Conservation (phyloP, 768 basidiomycete genomes). For the Kwoniella europaea region DNA sequence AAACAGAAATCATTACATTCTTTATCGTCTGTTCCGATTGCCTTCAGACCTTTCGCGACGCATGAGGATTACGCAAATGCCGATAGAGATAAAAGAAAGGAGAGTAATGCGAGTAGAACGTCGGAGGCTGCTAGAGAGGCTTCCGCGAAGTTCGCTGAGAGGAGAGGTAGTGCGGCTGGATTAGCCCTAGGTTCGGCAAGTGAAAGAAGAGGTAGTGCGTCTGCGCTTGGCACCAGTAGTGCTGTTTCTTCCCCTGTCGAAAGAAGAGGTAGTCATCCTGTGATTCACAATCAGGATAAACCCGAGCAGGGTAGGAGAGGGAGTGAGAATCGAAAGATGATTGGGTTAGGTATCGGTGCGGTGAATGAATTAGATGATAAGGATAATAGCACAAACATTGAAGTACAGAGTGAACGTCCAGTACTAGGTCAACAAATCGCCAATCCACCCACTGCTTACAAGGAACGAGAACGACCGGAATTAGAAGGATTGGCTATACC, state of each 20-base stretch:
- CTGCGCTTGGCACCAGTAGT: not conserved
- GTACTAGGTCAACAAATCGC: not conserved
- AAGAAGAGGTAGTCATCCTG: slow-evolving; percentile 1
- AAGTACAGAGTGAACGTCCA: not conserved
- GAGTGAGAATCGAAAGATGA: slow-evolving; percentile 5
- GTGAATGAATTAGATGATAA: not conserved
- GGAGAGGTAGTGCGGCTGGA: not conserved
- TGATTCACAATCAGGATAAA: not conserved
- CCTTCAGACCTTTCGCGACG: slow-evolving; percentile 17
- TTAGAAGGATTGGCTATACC: slow-evolving; percentile 7
- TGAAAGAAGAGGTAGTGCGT: slow-evolving; percentile 5
- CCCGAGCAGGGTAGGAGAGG: not conserved
- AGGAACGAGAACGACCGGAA: slow-evolving; percentile 1
- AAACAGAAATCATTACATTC: slow-evolving; percentile 21
- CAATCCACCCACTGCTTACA: not conserved
- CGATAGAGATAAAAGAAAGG: not conserved
- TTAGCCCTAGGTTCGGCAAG: not conserved
- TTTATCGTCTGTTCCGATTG: slow-evolving; percentile 11
- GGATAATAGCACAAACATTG: not conserved
- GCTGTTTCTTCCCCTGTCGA: not conserved
- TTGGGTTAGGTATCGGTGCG: slow-evolving; percentile 2
- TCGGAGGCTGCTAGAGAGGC: slow-evolving; percentile 2
- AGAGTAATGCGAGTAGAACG: slow-evolving; percentile 7
- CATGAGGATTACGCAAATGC: not conserved
- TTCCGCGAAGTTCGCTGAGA: slow-evolving; percentile 2